phyloP scores from a whole-genome alignment of 768 basidiomycete genomes.

The Lentinula sp. region DNA sequence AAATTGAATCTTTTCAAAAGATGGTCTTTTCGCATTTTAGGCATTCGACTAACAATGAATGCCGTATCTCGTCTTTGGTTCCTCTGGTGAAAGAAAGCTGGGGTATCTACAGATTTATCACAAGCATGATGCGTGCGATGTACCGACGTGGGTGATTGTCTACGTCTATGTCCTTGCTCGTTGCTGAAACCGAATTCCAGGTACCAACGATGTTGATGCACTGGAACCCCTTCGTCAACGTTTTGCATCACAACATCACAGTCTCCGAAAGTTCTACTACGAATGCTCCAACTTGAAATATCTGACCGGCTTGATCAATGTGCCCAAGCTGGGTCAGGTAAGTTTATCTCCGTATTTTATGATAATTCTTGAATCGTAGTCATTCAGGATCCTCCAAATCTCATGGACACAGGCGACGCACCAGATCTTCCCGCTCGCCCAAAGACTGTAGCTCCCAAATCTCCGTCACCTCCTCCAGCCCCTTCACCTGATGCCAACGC shows the following conservation, averaged over 20 bases:
- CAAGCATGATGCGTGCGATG: slow-evolving; percentile 97
- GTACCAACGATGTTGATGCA: slow-evolving; percentile 84
- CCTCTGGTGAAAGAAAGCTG: slow-evolving; percentile 98
- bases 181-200: slow-evolving; percentile 30
- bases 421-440: slow-evolving; percentile 86
- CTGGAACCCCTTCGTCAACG: slow-evolving; percentile 85
- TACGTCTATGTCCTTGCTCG: background rate
- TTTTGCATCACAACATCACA: slow-evolving; percentile 88
- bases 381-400: slow-evolving; percentile 88
- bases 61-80: slow-evolving; percentile 91
- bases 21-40: slow-evolving; percentile 95
- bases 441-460: slow-evolving; percentile 47
- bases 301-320: slow-evolving; percentile 94
- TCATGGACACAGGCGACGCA: slow-evolving; percentile 73
- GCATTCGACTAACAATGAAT: slow-evolving; percentile 91
- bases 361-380: background rate
- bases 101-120: slow-evolving; percentile 98
- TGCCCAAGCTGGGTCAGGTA: slow-evolving; percentile 84
- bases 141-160: slow-evolving; percentile 63
- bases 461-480: slow-evolving; percentile 62
- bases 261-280: slow-evolving; percentile 95
- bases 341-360: background rate
- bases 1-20: slow-evolving; percentile 98
- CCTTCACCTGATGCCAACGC: slow-evolving; percentile 66
- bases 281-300: slow-evolving; percentile 99